Percentiles rank a stretch among this genome's conserved stretches.
phyloP scores from a whole-genome alignment of 2,329 filamentous ascomycete genomes.

The Cladobotryum protrusum region DNA sequence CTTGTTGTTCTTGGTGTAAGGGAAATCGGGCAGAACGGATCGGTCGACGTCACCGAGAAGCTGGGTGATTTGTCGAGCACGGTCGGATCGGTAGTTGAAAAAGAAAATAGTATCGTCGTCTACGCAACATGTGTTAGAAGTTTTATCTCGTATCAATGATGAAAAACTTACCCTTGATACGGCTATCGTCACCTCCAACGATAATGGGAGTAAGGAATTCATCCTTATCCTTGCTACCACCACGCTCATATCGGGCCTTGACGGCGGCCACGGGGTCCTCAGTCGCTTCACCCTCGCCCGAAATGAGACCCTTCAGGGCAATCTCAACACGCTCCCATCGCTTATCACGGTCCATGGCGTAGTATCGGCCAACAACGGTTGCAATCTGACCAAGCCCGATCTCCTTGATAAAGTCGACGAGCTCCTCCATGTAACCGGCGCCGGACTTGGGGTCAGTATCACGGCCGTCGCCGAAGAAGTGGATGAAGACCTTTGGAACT shows the following conservation, averaged over 20 bases:
- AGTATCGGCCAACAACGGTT: slow-evolving; percentile 93
- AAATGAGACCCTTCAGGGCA: slow-evolving; percentile 78
- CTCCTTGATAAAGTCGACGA: slow-evolving; percentile 75
- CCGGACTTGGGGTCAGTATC: slow-evolving; percentile 97
- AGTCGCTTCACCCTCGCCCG: slow-evolving; percentile 80
- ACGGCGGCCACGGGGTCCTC: slow-evolving; percentile 81
- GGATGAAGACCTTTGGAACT: slow-evolving; percentile 89
- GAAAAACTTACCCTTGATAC: slow-evolving; percentile 65
- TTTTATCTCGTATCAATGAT: no score
- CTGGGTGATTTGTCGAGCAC: slow-evolving; percentile 93
- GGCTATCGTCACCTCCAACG: slow-evolving; percentile 75
- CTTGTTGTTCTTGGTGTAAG: slow-evolving; percentile 79
- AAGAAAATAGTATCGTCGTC: slow-evolving; percentile 95
- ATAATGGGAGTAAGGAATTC: slow-evolving; percentile 99
- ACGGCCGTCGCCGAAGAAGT: slow-evolving; percentile 97
- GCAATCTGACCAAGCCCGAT: slow-evolving; percentile 82
- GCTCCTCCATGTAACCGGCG: slow-evolving; percentile 77
- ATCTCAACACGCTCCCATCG: slow-evolving; percentile 93
- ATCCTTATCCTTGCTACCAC: slow-evolving; percentile 65
- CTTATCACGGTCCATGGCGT: slow-evolving; percentile 99
- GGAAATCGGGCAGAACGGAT: slow-evolving; percentile 83
- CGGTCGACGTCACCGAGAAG: slow-evolving; percentile 88
- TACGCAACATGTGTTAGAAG: slow-evolving; percentile 26
- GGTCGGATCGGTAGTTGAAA: slow-evolving; percentile 99
- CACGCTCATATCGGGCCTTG: slow-evolving; percentile 78